Evolutionary conservation across 2,329 filamentous ascomycete genomes (phyloP).

Genomic region (Diaporthe capsici): DNA sequence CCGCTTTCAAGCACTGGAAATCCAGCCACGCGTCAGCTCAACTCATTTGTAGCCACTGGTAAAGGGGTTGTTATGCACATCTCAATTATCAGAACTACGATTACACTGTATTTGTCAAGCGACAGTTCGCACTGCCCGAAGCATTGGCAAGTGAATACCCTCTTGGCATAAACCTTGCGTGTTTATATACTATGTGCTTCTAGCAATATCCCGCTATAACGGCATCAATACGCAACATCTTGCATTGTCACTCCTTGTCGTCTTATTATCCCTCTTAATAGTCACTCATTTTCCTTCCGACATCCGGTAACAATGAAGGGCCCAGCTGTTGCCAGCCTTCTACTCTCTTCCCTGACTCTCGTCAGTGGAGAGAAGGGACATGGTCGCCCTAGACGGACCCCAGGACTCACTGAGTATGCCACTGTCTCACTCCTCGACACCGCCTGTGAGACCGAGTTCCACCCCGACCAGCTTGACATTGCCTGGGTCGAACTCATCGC

Average conservation of each 20-base stretch:
- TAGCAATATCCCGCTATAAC: not conserved
- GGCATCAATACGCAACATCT: not conserved
- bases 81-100: not conserved
- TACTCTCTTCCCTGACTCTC: not conserved
- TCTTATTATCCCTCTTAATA: not conserved
- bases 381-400: not conserved
- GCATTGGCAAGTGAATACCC: not conserved
- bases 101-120: not conserved
- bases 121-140: conserved; percentile 3
- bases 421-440: conserved; percentile 11
- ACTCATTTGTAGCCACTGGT: not conserved
- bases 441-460: conserved; percentile 28
- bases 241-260: not conserved
- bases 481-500: conserved; percentile 25
- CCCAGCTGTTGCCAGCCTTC: not conserved
- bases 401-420: conserved; percentile 12
- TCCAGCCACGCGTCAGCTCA: not conserved
- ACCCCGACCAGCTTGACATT: conserved; percentile 1
- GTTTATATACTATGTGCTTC: conserved; percentile 15
- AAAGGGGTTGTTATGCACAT: conserved; percentile 7
- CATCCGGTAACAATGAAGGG: not conserved
- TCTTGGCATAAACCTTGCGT: not conserved
- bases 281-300: not conserved
- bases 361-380: conserved; percentile 12
- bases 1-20: not conserved